Evolutionary conservation across 768 basidiomycete species (phyloP).

Genomic region (Suillus paluster): DNA sequence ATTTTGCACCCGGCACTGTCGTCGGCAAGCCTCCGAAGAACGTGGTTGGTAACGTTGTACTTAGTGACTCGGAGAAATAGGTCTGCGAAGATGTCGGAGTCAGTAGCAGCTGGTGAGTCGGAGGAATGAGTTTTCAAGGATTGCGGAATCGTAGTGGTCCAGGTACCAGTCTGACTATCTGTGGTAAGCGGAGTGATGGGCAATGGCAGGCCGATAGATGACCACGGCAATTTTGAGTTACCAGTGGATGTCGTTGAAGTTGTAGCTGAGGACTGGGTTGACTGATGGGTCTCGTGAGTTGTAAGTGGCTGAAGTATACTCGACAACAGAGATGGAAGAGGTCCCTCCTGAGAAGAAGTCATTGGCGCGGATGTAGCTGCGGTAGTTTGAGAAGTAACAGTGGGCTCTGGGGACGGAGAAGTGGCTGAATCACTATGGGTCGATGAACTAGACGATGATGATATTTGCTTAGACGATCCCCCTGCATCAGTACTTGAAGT

Average conservation of each 20-base stretch:
- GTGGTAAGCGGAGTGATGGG: not conserved
- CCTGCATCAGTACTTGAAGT: not conserved
- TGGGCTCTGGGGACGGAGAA: not conserved
- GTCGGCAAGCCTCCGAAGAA: not conserved
- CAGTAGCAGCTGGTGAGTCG: too few species aligned
- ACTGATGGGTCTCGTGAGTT: not conserved
- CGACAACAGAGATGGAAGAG: not conserved
- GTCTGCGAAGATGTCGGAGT: not conserved
- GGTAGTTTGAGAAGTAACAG: not conserved
- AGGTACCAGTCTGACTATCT: not conserved
- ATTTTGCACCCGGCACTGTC: not conserved
- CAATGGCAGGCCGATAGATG: not conserved
- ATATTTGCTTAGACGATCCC: not conserved
- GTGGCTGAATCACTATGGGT: not conserved
- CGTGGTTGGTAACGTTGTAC: not conserved
- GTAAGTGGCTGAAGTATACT: not conserved
- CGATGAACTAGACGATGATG: not conserved
- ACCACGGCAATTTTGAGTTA: not conserved
- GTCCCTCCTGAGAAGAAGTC: not conserved
- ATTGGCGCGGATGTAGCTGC: not conserved
- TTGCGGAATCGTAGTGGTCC: not conserved
- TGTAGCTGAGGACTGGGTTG: not conserved
- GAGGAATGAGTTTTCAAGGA: too few species aligned
- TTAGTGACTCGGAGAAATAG: too few species aligned
- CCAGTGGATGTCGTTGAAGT: not conserved